phyloP scores from a whole-genome alignment of 192 early-diverging fungal species.

The Mycoemilia scoparia region DNA sequence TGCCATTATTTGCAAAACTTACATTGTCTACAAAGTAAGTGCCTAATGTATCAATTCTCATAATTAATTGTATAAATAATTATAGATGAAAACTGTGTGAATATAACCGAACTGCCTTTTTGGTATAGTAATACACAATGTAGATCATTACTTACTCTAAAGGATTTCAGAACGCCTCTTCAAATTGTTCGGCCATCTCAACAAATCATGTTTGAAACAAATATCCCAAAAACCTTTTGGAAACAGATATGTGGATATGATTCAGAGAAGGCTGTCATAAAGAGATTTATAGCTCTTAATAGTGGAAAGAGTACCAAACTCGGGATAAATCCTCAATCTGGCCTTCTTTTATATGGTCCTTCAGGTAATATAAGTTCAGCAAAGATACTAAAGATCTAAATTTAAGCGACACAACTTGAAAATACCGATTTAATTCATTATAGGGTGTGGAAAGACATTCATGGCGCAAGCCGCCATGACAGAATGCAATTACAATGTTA shows the following conservation, averaged over 20 bases:
- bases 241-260: constrained; percentile 57
- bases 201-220: constrained; percentile 38
- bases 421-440: constrained; percentile 21
- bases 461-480: constrained; percentile 63
- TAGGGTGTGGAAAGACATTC: constrained; percentile 84
- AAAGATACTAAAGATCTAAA: not conserved
- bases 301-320: constrained; percentile 33
- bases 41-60: not conserved
- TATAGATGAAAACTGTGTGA: not conserved
- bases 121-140: too few relatives aligned
- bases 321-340: constrained; percentile 56
- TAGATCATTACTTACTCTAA: constrained; percentile 3
- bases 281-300: constrained; percentile 37
- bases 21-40: not conserved
- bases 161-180: constrained; percentile 24
- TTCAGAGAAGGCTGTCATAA: constrained; percentile 33
- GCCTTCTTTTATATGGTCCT: constrained; percentile 81
- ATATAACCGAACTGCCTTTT: too few relatives aligned
- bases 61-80: not conserved
- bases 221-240: constrained; percentile 33
- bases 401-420: constrained; percentile 1
- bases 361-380: constrained; percentile 27
- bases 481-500: constrained; percentile 64
- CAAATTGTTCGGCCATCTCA: constrained; percentile 42
- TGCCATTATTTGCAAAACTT: constrained; percentile 3